These are phyloP conservation scores for Curvularia eragrostidis DNA, from an alignment of 2,329 filamentous ascomycete genomes.

Conservation along the genomic window DNA sequence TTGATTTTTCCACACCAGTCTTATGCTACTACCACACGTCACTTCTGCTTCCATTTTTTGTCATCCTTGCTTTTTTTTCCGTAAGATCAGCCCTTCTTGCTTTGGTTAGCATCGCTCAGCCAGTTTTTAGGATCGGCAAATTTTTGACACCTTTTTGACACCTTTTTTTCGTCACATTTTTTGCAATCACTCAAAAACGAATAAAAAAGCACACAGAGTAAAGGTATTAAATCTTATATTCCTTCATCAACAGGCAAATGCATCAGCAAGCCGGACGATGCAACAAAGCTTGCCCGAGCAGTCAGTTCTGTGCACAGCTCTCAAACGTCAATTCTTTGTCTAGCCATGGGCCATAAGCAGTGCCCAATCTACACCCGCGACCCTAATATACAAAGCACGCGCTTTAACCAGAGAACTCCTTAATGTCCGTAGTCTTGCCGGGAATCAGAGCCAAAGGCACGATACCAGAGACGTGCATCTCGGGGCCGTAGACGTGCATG, in stretches of 20 bases:
- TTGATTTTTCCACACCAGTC: no score
- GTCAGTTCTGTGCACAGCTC: slow-evolving; percentile 27
- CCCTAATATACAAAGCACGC: slow-evolving; percentile 40
- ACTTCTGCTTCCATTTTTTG: neutral
- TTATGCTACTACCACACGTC: no score
- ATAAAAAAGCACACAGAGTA: neutral
- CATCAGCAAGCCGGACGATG: slow-evolving; percentile 21
- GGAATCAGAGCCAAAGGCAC: slow-evolving; percentile 82
- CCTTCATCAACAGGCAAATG: slow-evolving; percentile 11
- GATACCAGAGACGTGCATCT: slow-evolving; percentile 92
- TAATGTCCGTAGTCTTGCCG: slow-evolving; percentile 66
- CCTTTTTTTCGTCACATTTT: neutral
- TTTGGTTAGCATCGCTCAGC: no score
- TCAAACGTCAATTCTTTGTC: slow-evolving; percentile 39
- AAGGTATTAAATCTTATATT: slow-evolving; percentile 23
- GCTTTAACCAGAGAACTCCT: slow-evolving; percentile 65
- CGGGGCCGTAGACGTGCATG: slow-evolving; percentile 87
- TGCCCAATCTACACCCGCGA: slow-evolving; percentile 22
- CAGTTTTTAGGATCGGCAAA: neutral
- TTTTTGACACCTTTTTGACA: slow-evolving; percentile 8
- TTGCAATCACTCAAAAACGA: neutral
- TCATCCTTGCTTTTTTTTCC: no score
- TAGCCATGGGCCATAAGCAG: slow-evolving; percentile 40
- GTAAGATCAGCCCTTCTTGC: no score
- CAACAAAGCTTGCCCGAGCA: slow-evolving; percentile 26